Base-by-base conservation (phyloP, 495 filamentous ascomycete genomes). In the Hyaloscypha variabilis region DNA sequence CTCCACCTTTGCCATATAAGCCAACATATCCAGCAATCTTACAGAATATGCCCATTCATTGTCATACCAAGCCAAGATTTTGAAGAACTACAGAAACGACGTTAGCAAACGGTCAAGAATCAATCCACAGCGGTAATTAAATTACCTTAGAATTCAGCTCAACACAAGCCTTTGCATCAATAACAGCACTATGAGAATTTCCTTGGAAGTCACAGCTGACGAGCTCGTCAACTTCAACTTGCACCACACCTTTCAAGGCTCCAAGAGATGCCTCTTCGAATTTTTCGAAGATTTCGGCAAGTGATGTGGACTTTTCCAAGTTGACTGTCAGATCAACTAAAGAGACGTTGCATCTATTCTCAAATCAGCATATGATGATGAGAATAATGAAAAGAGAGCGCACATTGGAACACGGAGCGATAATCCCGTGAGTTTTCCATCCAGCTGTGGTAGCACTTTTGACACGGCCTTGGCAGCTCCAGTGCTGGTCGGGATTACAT, bases 141-240 rank as follows among this genome's bases (percentile, higher is more conserved):
- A n/a, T n/a, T n/a, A n/a, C n/a, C 54, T 50, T 57, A 2, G 46
- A 28, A 29, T 64, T 64, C 53, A 64, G 21, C 28, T 64, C 62
- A 11, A 64, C 30, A 30, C 62, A 64, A 51, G 39, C 54, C 25
- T 64, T 64, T 2, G 36, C 54, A 64, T 64, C 62, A 21, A 64
- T 50, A 26, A 58, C 62, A 64, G 25, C 28, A 30, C 62, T 49
- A 11, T 28, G 34, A 26, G 62, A 31, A 25, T 64, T 64, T 1
- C 62, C 62, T 58, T 58, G 54, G 34, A 64, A 64, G 29, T 64
- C 62, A n/a, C 62, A 58, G 52, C 62, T 64, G 23, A 58, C 62
- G 3, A 64, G 42, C 26, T 64, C 52, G 21, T 58, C 52, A 31
- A 46, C 28, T 24, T 58, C 52, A 30, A 64, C 54, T 28, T 26